Conservation (phyloP, 805 yeast genomes). For the Metschnikowia colocasiae region DNA sequence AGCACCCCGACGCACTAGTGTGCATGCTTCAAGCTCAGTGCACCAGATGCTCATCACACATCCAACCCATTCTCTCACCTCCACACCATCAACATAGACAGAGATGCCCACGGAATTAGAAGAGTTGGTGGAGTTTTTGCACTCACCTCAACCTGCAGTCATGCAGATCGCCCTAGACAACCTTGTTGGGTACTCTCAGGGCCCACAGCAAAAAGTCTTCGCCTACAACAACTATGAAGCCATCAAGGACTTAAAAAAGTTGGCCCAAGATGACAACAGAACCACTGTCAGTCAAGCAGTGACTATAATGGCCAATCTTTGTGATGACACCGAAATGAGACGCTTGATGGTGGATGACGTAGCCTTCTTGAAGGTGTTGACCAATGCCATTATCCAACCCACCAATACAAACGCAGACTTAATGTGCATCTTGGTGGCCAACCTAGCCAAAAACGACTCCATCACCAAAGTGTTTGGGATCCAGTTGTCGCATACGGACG, state of each 20-base stretch:
- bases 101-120: constrained; percentile 44
- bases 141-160: constrained; percentile 74
- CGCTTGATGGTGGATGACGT: constrained; percentile 62
- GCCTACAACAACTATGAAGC: constrained; percentile 67
- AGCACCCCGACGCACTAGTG: background rate
- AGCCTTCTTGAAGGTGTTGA: constrained; percentile 47
- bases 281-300: constrained; percentile 61
- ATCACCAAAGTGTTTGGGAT: constrained; percentile 51
- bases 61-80: background rate
- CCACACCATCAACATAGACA: background rate
- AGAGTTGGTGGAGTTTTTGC: constrained; percentile 72
- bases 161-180: constrained; percentile 82
- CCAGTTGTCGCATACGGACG: constrained; percentile 30
- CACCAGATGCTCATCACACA: constrained; percentile 2
- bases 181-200: constrained; percentile 75
- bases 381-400: constrained; percentile 48
- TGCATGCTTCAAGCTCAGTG: background rate
- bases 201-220: constrained; percentile 63
- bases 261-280: constrained; percentile 52
- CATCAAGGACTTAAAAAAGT: constrained; percentile 62
- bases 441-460: constrained; percentile 73
- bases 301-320: constrained; percentile 78
- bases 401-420: constrained; percentile 71
- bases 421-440: constrained; percentile 78
- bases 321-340: constrained; percentile 67